Conservation (phyloP, 345 rosid genomes). For the Garcia nutans region DNA sequence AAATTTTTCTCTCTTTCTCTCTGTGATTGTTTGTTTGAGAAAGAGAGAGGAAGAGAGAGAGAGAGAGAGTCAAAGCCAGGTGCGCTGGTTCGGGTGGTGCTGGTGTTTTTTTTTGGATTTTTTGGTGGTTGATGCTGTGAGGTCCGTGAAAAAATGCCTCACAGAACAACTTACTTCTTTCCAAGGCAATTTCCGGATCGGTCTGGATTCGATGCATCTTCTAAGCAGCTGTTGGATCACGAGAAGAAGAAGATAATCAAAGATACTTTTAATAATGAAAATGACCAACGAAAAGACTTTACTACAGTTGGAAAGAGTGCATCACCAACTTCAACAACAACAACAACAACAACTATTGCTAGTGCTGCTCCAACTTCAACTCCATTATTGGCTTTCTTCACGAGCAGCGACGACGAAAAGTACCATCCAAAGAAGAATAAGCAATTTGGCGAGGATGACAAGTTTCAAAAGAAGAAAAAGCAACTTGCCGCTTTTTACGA, state of each 20-base stretch:
- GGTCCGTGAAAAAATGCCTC: slow-evolving; percentile 64
- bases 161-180: slow-evolving; percentile 93
- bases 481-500: slow-evolving; percentile 61
- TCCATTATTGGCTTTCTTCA: slow-evolving; percentile 57
- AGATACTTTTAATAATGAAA: slow-evolving; percentile 26
- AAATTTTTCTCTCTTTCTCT: not conserved
- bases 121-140: not conserved
- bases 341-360: slow-evolving; percentile 3
- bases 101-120: not conserved
- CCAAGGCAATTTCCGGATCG: slow-evolving; percentile 94
- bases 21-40: too few species aligned
- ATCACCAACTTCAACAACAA: slow-evolving; percentile 15
- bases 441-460: slow-evolving; percentile 9
- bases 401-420: slow-evolving; percentile 45
- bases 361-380: slow-evolving; percentile 15
- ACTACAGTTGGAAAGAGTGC: not conserved
- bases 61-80: not conserved
- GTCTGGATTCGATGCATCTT: slow-evolving; percentile 52
- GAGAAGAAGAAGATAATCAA: slow-evolving; percentile 42
- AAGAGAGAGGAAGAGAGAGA: not conserved
- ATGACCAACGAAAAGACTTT: slow-evolving; percentile 20
- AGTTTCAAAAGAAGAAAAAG: slow-evolving; percentile 39
- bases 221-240: slow-evolving; percentile 45
- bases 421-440: slow-evolving; percentile 21
- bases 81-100: not conserved